phyloP scores from a whole-genome alignment of 2,329 filamentous ascomycete species.

The Aurifilum marmelostoma region DNA sequence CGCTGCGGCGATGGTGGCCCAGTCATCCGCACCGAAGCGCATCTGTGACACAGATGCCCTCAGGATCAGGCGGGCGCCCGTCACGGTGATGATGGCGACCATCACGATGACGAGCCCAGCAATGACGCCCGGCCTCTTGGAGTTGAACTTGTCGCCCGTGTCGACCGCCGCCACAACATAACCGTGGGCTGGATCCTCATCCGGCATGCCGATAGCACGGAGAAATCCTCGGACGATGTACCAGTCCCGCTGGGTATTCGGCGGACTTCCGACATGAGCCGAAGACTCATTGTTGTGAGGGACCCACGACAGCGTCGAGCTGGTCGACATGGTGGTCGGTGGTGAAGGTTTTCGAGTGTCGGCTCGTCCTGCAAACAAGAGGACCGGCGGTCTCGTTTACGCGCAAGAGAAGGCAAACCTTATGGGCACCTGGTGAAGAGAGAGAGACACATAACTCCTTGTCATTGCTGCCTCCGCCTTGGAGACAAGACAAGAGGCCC shows the following conservation, averaged over 20 bases:
- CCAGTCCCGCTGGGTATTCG: slow-evolving; percentile 34
- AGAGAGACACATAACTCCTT: background rate
- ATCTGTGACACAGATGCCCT: slow-evolving; percentile 34
- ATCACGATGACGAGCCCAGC: slow-evolving; percentile 37
- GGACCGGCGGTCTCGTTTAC: slow-evolving; percentile 1
- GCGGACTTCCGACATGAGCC: slow-evolving; percentile 29
- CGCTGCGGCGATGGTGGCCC: slow-evolving; percentile 38
- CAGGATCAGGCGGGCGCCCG: slow-evolving; percentile 35
- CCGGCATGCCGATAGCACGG: slow-evolving; percentile 29
- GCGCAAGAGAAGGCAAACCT: background rate
- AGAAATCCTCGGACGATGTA: slow-evolving; percentile 37
- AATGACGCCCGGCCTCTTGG: slow-evolving; percentile 35
- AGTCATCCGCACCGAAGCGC: slow-evolving; percentile 40
- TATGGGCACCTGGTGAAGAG: background rate
- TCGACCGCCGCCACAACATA: slow-evolving; percentile 31
- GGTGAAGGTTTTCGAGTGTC: too few species aligned
- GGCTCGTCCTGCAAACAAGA: background rate
- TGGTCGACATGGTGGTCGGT: slow-evolving; percentile 13
- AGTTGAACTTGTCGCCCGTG: slow-evolving; percentile 33
- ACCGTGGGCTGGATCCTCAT: slow-evolving; percentile 31
- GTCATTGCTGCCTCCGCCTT: background rate
- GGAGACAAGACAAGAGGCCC: background rate
- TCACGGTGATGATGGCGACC: slow-evolving; percentile 36
- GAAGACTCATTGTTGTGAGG: slow-evolving; percentile 8
- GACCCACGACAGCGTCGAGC: slow-evolving; percentile 9